These are phyloP conservation scores for Kwoniella europaea DNA, from an alignment of 768 basidiomycete genomes.

Conservation along the genomic window DNA sequence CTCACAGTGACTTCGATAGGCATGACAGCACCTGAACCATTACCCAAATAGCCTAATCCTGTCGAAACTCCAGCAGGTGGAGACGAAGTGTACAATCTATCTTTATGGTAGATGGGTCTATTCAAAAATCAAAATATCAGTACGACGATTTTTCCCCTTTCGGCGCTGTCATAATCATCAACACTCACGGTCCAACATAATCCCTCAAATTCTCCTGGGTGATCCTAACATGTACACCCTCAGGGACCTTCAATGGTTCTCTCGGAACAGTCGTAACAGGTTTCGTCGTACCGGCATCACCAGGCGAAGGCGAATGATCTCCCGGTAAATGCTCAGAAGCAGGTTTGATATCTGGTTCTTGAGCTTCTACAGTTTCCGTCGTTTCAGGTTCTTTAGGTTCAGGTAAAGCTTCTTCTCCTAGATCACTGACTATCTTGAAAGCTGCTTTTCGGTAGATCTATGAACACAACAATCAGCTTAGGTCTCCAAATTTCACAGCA, in stretches of 20 bases:
- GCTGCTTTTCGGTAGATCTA: slow-evolving; percentile 98
- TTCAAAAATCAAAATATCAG: not conserved
- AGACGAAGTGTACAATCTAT: slow-evolving; percentile 77
- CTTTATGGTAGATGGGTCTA: slow-evolving; percentile 85
- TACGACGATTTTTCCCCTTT: not conserved
- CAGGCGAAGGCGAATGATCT: slow-evolving; percentile 40
- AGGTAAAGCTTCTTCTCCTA: slow-evolving; percentile 83
- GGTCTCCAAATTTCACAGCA: not conserved
- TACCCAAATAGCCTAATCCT: slow-evolving; percentile 92
- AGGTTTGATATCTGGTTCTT: slow-evolving; percentile 62
- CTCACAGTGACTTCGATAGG: slow-evolving; percentile 90
- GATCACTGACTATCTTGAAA: slow-evolving; percentile 82
- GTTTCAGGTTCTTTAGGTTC: slow-evolving; percentile 63
- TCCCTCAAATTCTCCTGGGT: slow-evolving; percentile 88
- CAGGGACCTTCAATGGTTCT: slow-evolving; percentile 79
- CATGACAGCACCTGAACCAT: slow-evolving; percentile 96
- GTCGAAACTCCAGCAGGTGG: slow-evolving; percentile 93
- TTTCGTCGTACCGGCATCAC: slow-evolving; percentile 57
- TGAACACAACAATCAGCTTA: not conserved
- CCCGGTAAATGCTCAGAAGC: slow-evolving; percentile 53
- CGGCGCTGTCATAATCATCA: not conserved
- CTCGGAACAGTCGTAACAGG: slow-evolving; percentile 76
- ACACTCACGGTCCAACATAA: slow-evolving; percentile 78
- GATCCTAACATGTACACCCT: slow-evolving; percentile 76
- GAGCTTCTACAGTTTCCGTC: slow-evolving; percentile 63